Base-by-base conservation (phyloP, 2,329 filamentous ascomycete species). In the Fusarium sp. region DNA sequence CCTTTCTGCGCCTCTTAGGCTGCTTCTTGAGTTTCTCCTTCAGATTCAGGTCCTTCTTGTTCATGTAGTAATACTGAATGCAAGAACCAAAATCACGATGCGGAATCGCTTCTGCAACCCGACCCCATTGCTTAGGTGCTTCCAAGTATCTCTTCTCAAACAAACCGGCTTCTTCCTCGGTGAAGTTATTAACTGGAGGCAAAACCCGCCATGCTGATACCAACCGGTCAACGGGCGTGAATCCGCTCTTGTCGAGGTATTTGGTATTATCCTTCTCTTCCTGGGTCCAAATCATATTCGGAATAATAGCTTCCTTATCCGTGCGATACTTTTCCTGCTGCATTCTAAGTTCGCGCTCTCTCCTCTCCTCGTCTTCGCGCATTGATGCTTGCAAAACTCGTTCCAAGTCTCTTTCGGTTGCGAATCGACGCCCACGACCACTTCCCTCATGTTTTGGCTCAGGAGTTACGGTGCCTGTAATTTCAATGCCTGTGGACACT, bases 31-130 rank as follows among this genome's bases (percentile, higher is more conserved):
- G 85, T 81, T 93, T 93, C 77, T 93, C 92, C 79, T 95, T 94
- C 68, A 95, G 90, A 70, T 93, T 91, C 45, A 90, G 88, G 50
- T 90, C 87, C 82, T 92, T 92, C 82, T 90, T 96, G 78, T 92
- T 93, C 70, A 93, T 86, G 80, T 96, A 96, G 81, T 96, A 96
- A 80, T 95, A 94, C 78, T 94, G 92, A 74, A 96, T 96, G 80
- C 92, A 94, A 50, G 93, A 89, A 72, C 92, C 91, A 80, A 94
- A 94, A 75, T 93, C 90, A 29, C 93, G 89, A 35, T 87, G 86
- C 1, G 88, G 87, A 10, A 95, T 83, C 29, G 86, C 86, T 65
- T 92, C 89, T 9, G 93, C 92, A 64, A 96, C 90, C 75, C 89
- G 90, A 62, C 92, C 92, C 92, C 93, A 96, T 77, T 94, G 93